Conservation (phyloP, 1,284 basidiomycete species). For the Tylopilus sp. region DNA sequence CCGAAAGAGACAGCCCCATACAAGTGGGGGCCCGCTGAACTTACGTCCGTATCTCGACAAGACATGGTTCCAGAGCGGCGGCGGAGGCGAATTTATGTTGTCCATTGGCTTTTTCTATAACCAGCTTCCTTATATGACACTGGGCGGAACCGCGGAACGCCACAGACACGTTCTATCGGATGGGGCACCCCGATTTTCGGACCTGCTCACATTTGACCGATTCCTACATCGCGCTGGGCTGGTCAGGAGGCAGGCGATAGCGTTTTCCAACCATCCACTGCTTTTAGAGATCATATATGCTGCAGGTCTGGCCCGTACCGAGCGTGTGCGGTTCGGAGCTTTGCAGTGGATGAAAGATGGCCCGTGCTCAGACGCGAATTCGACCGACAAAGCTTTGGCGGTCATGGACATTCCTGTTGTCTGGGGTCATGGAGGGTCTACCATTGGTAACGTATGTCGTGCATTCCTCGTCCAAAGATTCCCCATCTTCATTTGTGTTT, state of each 20-base stretch:
- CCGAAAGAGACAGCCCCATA: slow-evolving; percentile 47
- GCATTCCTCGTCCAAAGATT: background rate
- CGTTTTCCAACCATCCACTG: slow-evolving; percentile 43
- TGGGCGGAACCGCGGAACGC: slow-evolving; percentile 27
- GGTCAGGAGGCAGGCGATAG: slow-evolving; percentile 38
- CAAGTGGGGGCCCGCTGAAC: slow-evolving; percentile 46
- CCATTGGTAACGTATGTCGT: background rate
- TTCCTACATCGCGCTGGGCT: slow-evolving; percentile 44
- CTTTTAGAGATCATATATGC: slow-evolving; percentile 44
- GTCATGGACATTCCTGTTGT: slow-evolving; percentile 7
- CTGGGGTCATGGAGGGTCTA: slow-evolving; percentile 8
- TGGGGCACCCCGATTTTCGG: slow-evolving; percentile 38
- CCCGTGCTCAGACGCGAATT: no score
- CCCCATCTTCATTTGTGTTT: background rate
- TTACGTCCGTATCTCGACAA: slow-evolving; percentile 49
- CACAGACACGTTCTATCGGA: slow-evolving; percentile 24
- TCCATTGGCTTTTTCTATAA: slow-evolving; percentile 45
- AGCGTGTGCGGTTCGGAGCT: slow-evolving; percentile 21
- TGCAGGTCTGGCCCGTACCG: slow-evolving; percentile 26
- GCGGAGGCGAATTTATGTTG: slow-evolving; percentile 42
- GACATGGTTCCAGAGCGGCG: slow-evolving; percentile 46
- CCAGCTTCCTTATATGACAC: slow-evolving; percentile 50
- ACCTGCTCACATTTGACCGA: slow-evolving; percentile 42
- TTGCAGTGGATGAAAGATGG: slow-evolving; percentile 16
- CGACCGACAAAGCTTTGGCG: slow-evolving; percentile 1